These are phyloP conservation scores for Scleroderma citrinum DNA, from an alignment of 768 basidiomycete genomes.

Conservation along the genomic window DNA sequence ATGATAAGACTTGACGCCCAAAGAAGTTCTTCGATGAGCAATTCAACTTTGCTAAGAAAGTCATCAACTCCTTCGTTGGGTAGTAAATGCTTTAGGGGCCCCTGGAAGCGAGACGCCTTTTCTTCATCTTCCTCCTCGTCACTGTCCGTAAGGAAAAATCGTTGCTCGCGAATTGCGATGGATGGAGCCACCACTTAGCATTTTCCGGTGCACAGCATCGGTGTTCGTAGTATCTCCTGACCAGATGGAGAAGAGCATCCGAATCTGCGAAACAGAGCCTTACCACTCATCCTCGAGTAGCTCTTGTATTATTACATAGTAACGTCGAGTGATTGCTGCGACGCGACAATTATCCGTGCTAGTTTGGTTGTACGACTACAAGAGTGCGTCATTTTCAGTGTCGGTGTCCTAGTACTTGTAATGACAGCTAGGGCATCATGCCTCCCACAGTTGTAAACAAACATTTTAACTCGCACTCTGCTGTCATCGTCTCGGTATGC, in stretches of 20 bases:
- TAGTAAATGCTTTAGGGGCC: constrained; percentile 10
- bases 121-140: constrained; percentile 33
- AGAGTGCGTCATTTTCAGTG: too few species aligned
- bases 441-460: not conserved
- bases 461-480: not conserved
- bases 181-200: constrained; percentile 1
- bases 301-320: not conserved
- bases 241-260: constrained; percentile 30
- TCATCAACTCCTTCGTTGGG: constrained; percentile 32
- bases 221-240: constrained; percentile 9
- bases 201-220: constrained; percentile 1
- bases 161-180: constrained; percentile 19
- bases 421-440: not conserved
- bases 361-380: not conserved
- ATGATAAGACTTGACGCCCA: constrained; percentile 37
- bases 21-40: constrained; percentile 28
- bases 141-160: constrained; percentile 38
- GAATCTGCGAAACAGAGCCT: constrained; percentile 53
- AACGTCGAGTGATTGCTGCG: too few species aligned
- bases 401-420: too few species aligned
- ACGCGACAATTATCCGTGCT: not conserved
- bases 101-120: constrained; percentile 4
- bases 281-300: constrained; percentile 9
- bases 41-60: constrained; percentile 30
- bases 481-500: constrained; percentile 62